phyloP scores from a whole-genome alignment of 306 rosid species.

The Cotoneaster glaucophyllus region DNA sequence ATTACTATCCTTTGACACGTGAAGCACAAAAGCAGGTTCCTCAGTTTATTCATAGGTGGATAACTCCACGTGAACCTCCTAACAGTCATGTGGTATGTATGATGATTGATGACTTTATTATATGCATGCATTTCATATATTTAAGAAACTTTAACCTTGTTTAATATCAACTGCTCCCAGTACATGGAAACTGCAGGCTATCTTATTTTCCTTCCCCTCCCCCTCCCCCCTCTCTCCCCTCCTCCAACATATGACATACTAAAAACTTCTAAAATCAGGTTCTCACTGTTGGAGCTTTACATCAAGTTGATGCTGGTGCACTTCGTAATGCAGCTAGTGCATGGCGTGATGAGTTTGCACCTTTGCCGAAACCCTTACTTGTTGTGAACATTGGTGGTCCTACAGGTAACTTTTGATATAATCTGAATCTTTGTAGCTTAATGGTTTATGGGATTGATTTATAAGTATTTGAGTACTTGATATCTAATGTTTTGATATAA shows the following conservation, averaged over 20 bases:
- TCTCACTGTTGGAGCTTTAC: conserved; percentile 78
- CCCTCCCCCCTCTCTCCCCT: neutral
- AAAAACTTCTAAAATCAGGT: conserved; percentile 41
- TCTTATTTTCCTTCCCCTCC: neutral
- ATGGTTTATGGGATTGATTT: neutral
- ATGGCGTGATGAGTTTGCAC: conserved; percentile 81
- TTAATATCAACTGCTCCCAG: conserved; percentile 6
- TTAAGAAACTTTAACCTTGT: conserved; percentile 9
- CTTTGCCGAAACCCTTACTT: conserved; percentile 74
- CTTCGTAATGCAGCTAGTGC: conserved; percentile 73
- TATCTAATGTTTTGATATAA: neutral
- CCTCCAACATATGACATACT: conserved; percentile 1
- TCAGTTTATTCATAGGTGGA: conserved; percentile 67
- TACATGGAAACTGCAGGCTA: neutral
- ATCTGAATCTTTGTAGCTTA: neutral
- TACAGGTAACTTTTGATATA: conserved; percentile 42
- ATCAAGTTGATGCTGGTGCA: conserved; percentile 77
- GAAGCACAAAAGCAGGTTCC: conserved; percentile 74
- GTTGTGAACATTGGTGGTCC: conserved; percentile 85
- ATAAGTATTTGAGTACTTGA: neutral
- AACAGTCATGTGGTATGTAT: conserved; percentile 76
- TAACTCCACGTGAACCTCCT: conserved; percentile 85
- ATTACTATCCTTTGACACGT: conserved; percentile 82
- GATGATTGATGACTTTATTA: conserved; percentile 15
- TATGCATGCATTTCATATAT: neutral